Evolutionary conservation across 257 asterid genomes (phyloP), one percentile per base, ranked within the genome.

Genomic region (Solanum chmielewskii): DNA sequence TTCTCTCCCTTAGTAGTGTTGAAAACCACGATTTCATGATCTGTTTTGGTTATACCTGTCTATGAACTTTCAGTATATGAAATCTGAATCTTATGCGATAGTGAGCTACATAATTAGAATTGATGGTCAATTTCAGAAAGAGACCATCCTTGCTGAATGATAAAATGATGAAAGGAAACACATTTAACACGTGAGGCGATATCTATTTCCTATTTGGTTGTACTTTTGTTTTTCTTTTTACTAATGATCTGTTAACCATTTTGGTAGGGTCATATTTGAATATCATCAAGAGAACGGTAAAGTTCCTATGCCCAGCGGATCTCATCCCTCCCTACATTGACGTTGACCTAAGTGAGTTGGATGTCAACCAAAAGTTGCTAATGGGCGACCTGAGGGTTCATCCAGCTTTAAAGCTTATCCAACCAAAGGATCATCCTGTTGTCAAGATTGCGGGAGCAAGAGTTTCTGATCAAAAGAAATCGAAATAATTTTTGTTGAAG

Each of bases 341-440:
- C 5, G 97, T 97, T 47, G 98, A 97, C 90, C 86, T 97, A 87
- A 96, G 99, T 45, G 98, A 94, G 88, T 90, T 95, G 88, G 99
- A 97, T 60, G 98, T 94, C 5, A 97, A 98, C 71, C 94, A 94
- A 90, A 96, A 96, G 92, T 86, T 97, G 56, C 88, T 92, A 44
- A 95, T 95, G 45, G 94, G 98, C 4, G 91, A 96, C 83, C 97
- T 97, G 75, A 95, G 91, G 11, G 98, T 97, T 49, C 99, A 97
- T 91, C 98, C 99, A 12, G 98, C 97, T 87, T 89, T 96, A 47
- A 93, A 91, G 93, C 94, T 95, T 69, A 90, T 91, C 29, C 92
- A 87, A 76, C 64, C 90, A 0, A 89, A 86, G 56, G 90, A 91
- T 18, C 90, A 90, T 21, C 92, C 94, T 37, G 91, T 91, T 20